Conservation (phyloP, 129 eudicot species). For the Rutidosis leptorrhynchoides region DNA sequence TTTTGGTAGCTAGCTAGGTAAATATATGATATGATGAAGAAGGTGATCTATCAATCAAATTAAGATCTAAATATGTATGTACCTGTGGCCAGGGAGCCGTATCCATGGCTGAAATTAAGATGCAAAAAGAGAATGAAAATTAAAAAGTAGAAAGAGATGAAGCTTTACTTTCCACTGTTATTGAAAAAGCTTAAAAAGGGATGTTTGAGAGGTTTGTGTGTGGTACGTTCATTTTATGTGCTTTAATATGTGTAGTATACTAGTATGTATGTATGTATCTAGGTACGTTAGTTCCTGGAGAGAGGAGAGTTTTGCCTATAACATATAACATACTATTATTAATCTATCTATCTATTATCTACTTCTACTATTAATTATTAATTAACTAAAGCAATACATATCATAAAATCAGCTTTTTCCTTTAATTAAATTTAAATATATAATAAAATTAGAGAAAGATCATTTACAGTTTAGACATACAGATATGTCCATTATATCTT, state of each 20-base stretch:
- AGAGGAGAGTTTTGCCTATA: constrained; percentile 14
- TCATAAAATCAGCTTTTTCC: background rate
- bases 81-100: constrained; percentile 88
- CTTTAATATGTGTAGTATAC: constrained; percentile 38
- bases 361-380: no score
- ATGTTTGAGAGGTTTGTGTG: constrained; percentile 50
- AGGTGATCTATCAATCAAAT: no score
- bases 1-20: constrained; percentile 9
- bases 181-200: constrained; percentile 42
- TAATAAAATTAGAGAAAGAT: background rate
- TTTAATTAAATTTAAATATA: background rate
- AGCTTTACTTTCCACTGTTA: constrained; percentile 40
- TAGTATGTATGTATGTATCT: constrained; percentile 25
- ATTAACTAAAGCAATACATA: background rate
- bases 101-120: constrained; percentile 51
- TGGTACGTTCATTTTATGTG: constrained; percentile 31
- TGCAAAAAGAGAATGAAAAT: constrained; percentile 23
- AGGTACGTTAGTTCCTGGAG: constrained; percentile 18
- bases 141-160: constrained; percentile 22
- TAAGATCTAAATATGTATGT: constrained; percentile 25
- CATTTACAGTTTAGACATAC: constrained; percentile 4
- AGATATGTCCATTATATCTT: background rate
- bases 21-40: constrained; percentile 15
- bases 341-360: no score
- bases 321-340: no score